Evolutionary conservation across 768 basidiomycete species (phyloP).

Genomic region (Lactarius indigo): DNA sequence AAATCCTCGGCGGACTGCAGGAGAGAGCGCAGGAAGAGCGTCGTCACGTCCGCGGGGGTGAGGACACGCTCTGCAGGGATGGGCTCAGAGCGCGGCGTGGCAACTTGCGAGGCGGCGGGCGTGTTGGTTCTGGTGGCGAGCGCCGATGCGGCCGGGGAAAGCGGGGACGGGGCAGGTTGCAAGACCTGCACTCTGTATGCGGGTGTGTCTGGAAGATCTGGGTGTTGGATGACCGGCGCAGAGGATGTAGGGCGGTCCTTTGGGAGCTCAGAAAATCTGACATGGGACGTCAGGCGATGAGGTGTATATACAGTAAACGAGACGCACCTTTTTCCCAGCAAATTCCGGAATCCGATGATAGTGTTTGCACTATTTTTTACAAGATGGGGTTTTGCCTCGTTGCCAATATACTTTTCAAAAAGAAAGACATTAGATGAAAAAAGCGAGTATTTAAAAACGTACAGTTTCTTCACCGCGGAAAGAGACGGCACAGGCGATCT

Average conservation of each 20-base stretch:
- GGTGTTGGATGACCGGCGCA: conserved; percentile 75
- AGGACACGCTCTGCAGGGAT: conserved; percentile 62
- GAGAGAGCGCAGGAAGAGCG: conserved; percentile 82
- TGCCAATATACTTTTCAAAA: conserved; percentile 80
- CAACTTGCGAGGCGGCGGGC: conserved; percentile 60
- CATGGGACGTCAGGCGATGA: not conserved
- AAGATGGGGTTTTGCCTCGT: conserved; percentile 89
- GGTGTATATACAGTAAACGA: not conserved
- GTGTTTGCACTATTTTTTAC: conserved; percentile 95
- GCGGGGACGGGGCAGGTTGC: conserved; percentile 69
- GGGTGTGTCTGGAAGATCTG: conserved; percentile 62
- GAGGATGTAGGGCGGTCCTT: conserved; percentile 50
- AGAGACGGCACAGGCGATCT: conserved; percentile 91
- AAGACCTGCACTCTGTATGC: conserved; percentile 84
- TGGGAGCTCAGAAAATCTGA: conserved; percentile 72
- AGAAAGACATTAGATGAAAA: too few relatives aligned
- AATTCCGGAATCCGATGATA: conserved; percentile 90
- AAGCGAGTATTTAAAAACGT: conserved; percentile 36
- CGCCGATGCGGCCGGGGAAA: conserved; percentile 42
- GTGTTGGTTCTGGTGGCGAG: conserved; percentile 50
- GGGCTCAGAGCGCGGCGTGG: conserved; percentile 76
- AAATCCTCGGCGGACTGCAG: conserved; percentile 88
- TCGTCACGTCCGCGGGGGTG: conserved; percentile 77
- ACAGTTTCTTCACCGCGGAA: conserved; percentile 92
- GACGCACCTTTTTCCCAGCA: conserved; percentile 87